These are phyloP conservation scores for Raddia guianensis DNA, from an alignment of 176 grass and related monocot species.

Conservation along the genomic window DNA sequence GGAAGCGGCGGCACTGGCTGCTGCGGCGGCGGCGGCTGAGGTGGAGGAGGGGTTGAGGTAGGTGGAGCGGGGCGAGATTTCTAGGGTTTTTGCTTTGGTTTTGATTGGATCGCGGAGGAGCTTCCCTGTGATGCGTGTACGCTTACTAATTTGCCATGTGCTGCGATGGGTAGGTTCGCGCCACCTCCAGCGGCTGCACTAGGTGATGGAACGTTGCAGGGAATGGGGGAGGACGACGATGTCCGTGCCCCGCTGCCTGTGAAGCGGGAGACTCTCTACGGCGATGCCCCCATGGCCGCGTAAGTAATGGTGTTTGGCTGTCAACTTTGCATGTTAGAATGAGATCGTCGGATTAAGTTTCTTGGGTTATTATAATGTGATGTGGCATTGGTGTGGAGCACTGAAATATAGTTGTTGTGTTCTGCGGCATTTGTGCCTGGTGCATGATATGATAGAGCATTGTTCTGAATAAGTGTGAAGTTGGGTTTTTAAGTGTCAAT, in stretches of 20 bases:
- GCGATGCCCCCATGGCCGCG: conserved; percentile 50
- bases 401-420: neutral
- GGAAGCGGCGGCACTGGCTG: neutral
- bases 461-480: neutral
- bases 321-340: neutral
- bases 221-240: conserved; percentile 55
- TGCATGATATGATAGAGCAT: neutral
- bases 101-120: neutral
- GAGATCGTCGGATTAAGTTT: neutral
- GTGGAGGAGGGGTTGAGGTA: conserved; percentile 44
- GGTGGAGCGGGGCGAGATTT: neutral
- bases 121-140: neutral
- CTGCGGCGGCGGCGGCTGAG: conserved; percentile 31
- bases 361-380: neutral
- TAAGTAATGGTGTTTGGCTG: conserved; percentile 26
- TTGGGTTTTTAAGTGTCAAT: neutral
- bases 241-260: conserved; percentile 80
- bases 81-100: conserved; percentile 29
- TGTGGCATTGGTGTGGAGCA: neutral
- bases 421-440: neutral
- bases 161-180: conserved; percentile 35
- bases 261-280: conserved; percentile 91
- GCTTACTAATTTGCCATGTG: neutral
- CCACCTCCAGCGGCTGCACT: conserved; percentile 50
- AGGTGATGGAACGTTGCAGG: conserved; percentile 55